These are phyloP conservation scores for Cenchrus purpureus DNA, from an alignment of 176 grass and related monocot genomes.

Conservation along the genomic window DNA sequence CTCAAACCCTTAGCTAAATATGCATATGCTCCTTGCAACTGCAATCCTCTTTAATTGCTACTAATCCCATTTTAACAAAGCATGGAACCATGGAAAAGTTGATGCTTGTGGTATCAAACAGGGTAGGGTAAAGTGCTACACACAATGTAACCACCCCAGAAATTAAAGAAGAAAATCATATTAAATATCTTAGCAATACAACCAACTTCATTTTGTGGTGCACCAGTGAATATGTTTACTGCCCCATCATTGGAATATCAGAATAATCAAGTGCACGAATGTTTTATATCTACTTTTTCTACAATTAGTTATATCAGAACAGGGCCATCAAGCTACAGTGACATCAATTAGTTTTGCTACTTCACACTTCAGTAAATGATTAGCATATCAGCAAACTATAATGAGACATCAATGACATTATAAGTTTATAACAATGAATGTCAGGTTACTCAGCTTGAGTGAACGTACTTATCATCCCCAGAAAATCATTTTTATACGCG, in stretches of 20 bases:
- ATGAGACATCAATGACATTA: not conserved
- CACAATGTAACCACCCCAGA: not conserved
- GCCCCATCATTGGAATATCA: not conserved
- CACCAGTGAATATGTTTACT: not conserved
- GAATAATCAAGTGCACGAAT: not conserved
- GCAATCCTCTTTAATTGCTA: slow-evolving; percentile 12
- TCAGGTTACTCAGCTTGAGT: not conserved
- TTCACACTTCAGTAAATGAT: not conserved
- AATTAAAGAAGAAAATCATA: not conserved
- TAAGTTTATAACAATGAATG: slow-evolving; percentile 2
- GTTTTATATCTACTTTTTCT: not conserved
- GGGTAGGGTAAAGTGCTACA: not conserved
- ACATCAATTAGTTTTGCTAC: not conserved
- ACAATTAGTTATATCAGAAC: not conserved
- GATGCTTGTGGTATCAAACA: not conserved
- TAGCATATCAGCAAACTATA: not conserved
- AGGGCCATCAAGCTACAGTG: not conserved
- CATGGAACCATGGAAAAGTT: not conserved
- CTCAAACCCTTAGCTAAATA: slow-evolving; percentile 9
- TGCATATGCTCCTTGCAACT: slow-evolving; percentile 22
- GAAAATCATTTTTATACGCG: not conserved
- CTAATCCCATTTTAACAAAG: slow-evolving; percentile 6
- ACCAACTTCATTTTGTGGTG: not conserved
- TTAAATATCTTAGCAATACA: not conserved
- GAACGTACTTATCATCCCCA: not conserved